phyloP scores from a whole-genome alignment of 805 yeast genomes.

The Saturnispora serradocipensis region DNA sequence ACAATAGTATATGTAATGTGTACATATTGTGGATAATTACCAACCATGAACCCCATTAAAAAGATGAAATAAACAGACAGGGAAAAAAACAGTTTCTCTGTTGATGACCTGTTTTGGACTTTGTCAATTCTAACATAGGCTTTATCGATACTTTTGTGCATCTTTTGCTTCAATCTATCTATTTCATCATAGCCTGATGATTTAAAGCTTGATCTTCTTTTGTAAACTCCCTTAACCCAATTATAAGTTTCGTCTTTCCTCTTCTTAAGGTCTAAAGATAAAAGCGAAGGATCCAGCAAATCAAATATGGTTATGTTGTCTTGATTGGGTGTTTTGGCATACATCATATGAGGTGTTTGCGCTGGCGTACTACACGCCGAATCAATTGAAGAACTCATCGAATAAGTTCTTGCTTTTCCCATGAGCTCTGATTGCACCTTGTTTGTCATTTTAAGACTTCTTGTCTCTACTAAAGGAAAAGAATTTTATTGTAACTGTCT shows the following conservation, averaged over 20 bases:
- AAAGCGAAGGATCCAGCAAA: constrained; percentile 23
- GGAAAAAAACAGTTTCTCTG: constrained; percentile 79
- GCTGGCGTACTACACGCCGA: not conserved
- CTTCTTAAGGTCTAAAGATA: constrained; percentile 18
- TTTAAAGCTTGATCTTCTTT: constrained; percentile 3
- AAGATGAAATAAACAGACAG: constrained; percentile 61
- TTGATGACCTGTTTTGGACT: constrained; percentile 35
- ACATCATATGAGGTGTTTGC: constrained; percentile 4
- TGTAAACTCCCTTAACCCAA: constrained; percentile 21
- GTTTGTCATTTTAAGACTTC: not conserved
- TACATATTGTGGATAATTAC: constrained; percentile 66
- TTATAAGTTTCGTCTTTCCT: constrained; percentile 21
- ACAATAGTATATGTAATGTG: constrained; percentile 65
- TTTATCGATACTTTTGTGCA: constrained; percentile 27
- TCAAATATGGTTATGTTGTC: constrained; percentile 26
- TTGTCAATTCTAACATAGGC: constrained; percentile 30
- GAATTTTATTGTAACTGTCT: not conserved
- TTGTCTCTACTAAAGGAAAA: not conserved
- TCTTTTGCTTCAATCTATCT: constrained; percentile 18
- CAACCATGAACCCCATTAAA: constrained; percentile 64
- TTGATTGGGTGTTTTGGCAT: constrained; percentile 12
- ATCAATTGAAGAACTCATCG: not conserved
- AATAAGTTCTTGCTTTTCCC: not conserved
- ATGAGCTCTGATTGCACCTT: not conserved
- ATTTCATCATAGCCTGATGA: constrained; percentile 16